Base-by-base conservation (phyloP, 805 yeast species). In the Candida ipomoeae region DNA sequence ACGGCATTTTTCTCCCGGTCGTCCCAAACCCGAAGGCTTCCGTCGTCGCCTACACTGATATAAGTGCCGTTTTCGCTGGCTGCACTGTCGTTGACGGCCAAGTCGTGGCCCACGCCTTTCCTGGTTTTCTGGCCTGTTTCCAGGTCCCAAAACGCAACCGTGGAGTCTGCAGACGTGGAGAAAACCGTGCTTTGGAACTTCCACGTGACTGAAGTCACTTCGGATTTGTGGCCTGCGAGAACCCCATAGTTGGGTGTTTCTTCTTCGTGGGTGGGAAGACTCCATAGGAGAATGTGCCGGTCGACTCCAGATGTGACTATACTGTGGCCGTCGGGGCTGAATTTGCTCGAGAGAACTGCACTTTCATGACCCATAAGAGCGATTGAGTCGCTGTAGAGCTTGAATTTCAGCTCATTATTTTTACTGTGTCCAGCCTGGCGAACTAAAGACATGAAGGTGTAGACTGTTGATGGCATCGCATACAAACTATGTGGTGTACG, bases 281-380 rank as follows among this genome's bases (percentile, higher is more conserved):
- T 64, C 83, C 83, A 79, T 23, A 79, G 57, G 18, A 67, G 67
- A 36, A 83, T 67, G n/a, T 69, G 61, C 48, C 71, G 71, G 58
- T 87, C 92, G 15, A 71, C 54, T 2, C 90, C 87, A 5, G 83
- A 85, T 2, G 89, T 74, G 0, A 85, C 91, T 17, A 85, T 64
- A 6, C 65, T 55, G 5, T 68, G 61, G 0, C 89, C 91, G 23
- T 69, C 65, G 2, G 61, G 65, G 59, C 73, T 81, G 67, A 85
- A 85, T 44, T 73, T 68, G 5, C 78, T 75, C 2, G 81, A 63
- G 15, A 80, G 66, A 0, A 83, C 83, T 1, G 84, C 68, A 0
- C 83, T 83, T 13, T 66, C 56, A 56, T 83, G 86, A 6, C 83
- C 83, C 48, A 71, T 74, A 6, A 83, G 62, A 14, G 68, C 67